Base-by-base conservation (phyloP, 2,329 filamentous ascomycete genomes). In the Zymoseptoria ardabiliae region DNA sequence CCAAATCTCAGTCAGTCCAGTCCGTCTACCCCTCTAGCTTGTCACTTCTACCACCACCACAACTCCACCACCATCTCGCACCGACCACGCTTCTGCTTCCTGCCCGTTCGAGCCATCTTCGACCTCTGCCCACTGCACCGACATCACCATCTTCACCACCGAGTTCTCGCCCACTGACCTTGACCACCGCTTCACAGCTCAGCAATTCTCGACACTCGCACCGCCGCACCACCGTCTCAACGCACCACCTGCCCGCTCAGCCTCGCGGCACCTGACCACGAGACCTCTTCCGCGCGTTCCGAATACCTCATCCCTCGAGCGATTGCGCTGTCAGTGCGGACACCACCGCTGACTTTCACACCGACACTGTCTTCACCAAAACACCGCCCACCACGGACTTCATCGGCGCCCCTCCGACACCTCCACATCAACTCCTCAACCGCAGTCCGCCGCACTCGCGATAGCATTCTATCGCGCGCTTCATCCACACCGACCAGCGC, bases 381-480 rank as follows among this genome's bases (percentile, higher is more conserved):
- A 28, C 51, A 19, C 61, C 65, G 75, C 80, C 81, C 82, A 83
- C 74, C 73, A 83, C 82, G 80, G 80, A 79, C 77, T 75, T 76
- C 71, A 75, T 74, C 73, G 72, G 70, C 69, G 69, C 70, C 65
- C 68, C 72, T 61, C 66, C 69, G 62, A 70, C 68, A 69, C 75
- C 72, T 68, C 70, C 73, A 65, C 77, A 75, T 69, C 74, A 75
- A 65, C 75, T 78, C 63, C 76, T 80, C 70, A 78, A 76, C 71
- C 69, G 60, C 69, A 74, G 71, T 66, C 74, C 74, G 64, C 75
- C 72, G 50, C 71, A 68, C 65, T 73, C 73, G 65, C 75, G 71
- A 72, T 75, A 77, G 69, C 73, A 72, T 69, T 28, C 57, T 61
- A 58, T 45, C 59, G 58, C 56, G 57, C 54, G 62, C 66, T 64